phyloP scores from a whole-genome alignment of 768 basidiomycete genomes.

The Lactarius akahatsu region DNA sequence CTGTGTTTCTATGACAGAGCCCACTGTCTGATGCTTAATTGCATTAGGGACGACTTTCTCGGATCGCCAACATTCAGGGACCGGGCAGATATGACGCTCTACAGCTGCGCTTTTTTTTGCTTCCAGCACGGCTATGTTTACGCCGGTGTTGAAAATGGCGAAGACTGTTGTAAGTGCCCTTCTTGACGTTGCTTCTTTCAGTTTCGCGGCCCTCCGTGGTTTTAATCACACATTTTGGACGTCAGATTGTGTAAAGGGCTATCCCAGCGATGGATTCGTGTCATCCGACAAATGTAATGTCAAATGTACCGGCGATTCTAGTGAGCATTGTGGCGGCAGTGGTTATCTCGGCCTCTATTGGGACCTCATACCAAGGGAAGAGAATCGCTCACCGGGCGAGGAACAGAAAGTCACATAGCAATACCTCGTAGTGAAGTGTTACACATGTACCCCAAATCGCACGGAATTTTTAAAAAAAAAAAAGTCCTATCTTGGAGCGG shows the following conservation, averaged over 20 bases:
- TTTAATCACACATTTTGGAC: conserved; percentile 7
- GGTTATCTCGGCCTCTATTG: conserved; percentile 49
- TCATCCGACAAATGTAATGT: conserved; percentile 55
- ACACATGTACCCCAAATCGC: no score
- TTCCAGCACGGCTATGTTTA: conserved; percentile 44
- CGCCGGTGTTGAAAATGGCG: conserved; percentile 68
- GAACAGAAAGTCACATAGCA: no score
- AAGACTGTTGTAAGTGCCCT: conserved; percentile 56
- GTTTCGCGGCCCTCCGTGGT: neutral
- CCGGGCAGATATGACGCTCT: conserved; percentile 60
- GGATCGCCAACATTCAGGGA: conserved; percentile 45
- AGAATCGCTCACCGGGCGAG: no score
- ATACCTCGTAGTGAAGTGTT: no score
- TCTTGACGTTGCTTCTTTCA: neutral
- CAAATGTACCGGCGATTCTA: conserved; percentile 57
- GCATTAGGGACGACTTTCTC: conserved; percentile 54
- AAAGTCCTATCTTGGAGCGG: neutral
- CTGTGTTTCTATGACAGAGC: no score
- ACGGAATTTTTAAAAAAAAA: no score
- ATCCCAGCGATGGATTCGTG: conserved; percentile 46
- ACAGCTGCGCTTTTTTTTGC: conserved; percentile 45
- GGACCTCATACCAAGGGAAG: no score
- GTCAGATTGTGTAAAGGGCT: conserved; percentile 63
- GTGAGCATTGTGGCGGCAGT: conserved; percentile 61
- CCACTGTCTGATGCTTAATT: conserved; percentile 37